Percentiles rank a stretch among this genome's conserved stretches.
Evolutionary conservation across 306 rosid genomes (phyloP).

Genomic region (Calophaca sinica): DNA sequence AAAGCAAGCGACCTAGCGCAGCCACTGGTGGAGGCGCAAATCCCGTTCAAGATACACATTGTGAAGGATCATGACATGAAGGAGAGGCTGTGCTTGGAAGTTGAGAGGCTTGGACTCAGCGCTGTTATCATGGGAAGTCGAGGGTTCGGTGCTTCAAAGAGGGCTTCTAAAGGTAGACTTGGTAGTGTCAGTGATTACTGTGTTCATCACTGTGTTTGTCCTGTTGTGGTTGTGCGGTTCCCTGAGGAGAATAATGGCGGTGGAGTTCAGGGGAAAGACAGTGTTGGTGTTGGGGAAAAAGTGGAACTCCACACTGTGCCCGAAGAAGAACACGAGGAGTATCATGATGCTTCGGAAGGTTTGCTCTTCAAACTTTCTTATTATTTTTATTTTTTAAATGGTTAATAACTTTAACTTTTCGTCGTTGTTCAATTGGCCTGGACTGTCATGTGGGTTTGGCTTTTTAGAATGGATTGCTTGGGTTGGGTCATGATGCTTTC

Average conservation of each 20-base stretch:
- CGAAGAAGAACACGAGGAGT: slow-evolving; percentile 78
- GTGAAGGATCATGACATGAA: slow-evolving; percentile 96
- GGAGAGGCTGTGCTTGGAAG: slow-evolving; percentile 92
- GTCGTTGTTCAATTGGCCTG: background rate
- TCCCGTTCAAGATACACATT: slow-evolving; percentile 83
- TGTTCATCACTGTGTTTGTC: slow-evolving; percentile 88
- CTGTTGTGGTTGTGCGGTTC: slow-evolving; percentile 82
- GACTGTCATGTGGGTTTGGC: slow-evolving; percentile 24
- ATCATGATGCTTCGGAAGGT: slow-evolving; percentile 70
- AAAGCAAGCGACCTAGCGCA: slow-evolving; percentile 71
- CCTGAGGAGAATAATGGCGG: slow-evolving; percentile 63
- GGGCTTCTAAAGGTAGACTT: slow-evolving; percentile 60
- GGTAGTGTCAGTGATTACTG: slow-evolving; percentile 94
- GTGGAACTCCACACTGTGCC: slow-evolving; percentile 80
- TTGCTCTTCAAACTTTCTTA: slow-evolving; percentile 14
- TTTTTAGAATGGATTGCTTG: slow-evolving; percentile 18
- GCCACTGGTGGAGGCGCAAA: slow-evolving; percentile 72
- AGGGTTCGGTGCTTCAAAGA: slow-evolving; percentile 78
- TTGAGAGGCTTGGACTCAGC: slow-evolving; percentile 87
- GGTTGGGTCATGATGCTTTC: background rate
- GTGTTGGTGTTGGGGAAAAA: slow-evolving; percentile 45
- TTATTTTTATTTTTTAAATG: background rate
- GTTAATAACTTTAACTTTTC: background rate
- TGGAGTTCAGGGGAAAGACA: slow-evolving; percentile 38
- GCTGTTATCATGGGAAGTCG: slow-evolving; percentile 96